phyloP scores from a whole-genome alignment of 2,329 filamentous ascomycete species.

The Daldinia sp. region DNA sequence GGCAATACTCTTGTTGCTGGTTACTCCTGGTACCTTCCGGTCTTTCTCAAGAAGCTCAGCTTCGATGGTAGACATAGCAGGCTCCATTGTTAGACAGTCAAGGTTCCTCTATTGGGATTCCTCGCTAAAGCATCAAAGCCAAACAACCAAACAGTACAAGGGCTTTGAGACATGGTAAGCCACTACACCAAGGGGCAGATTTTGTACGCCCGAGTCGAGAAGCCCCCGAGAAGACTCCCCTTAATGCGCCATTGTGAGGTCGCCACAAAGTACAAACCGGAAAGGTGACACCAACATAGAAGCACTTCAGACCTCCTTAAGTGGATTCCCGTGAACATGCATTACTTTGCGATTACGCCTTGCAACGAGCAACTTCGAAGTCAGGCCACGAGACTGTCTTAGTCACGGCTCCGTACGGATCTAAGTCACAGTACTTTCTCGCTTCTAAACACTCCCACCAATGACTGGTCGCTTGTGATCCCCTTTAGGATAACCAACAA shows the following conservation, averaged over 20 bases:
- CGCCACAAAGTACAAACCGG: conserved; percentile 25
- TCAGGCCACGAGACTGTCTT: conserved; percentile 35
- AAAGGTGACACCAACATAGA: conserved; percentile 24
- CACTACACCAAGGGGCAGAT: conserved; percentile 6
- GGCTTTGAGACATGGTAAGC: conserved; percentile 25
- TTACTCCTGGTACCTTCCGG: not conserved
- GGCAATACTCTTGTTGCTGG: conserved; percentile 2
- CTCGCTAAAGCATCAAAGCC: conserved; percentile 5
- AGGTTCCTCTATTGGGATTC: conserved; percentile 10
- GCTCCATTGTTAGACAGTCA: conserved; percentile 25
- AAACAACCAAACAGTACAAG: conserved; percentile 18
- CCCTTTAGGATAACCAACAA: conserved; percentile 36
- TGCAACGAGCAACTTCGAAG: conserved; percentile 22
- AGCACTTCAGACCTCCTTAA: conserved; percentile 19
- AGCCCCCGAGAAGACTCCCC: conserved; percentile 9
- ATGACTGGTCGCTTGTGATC: conserved; percentile 28
- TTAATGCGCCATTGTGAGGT: conserved; percentile 16
- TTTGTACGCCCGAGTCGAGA: conserved; percentile 8
- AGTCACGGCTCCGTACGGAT: conserved; percentile 17
- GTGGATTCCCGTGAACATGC: conserved; percentile 31
- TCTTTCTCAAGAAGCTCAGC: conserved; percentile 6
- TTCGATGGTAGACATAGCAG: conserved; percentile 10
- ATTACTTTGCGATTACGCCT: conserved; percentile 28
- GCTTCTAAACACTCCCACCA: conserved; percentile 36
- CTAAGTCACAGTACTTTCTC: conserved; percentile 36